These are phyloP conservation scores for Cynara cardunculus DNA, from an alignment of 129 eudicot genomes.

Conservation along the genomic window DNA sequence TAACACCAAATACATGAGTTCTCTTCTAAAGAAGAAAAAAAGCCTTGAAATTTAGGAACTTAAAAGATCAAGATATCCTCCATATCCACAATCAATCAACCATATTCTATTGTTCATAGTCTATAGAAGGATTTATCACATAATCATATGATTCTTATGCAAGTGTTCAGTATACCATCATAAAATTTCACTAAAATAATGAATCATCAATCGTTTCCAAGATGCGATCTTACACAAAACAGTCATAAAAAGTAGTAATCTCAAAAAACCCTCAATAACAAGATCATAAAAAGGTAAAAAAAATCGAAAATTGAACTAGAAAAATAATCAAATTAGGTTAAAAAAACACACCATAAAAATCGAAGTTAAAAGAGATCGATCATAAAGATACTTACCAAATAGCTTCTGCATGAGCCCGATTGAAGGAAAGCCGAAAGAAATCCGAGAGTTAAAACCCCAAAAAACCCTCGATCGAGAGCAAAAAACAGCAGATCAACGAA, in stretches of 20 bases:
- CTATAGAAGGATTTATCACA: neutral
- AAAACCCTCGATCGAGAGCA: slow-evolving; percentile 69
- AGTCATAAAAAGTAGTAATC: neutral
- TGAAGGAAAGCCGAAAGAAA: slow-evolving; percentile 29
- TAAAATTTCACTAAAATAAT: neutral
- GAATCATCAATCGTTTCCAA: neutral
- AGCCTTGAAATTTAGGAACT: neutral
- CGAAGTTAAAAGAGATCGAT: neutral
- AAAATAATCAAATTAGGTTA: neutral
- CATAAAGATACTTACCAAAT: slow-evolving; percentile 36
- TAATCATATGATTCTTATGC: neutral
- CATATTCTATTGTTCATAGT: neutral
- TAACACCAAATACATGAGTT: neutral
- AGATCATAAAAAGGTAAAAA: neutral
- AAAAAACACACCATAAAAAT: neutral
- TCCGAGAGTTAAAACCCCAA: slow-evolving; percentile 26
- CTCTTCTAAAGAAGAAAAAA: neutral
- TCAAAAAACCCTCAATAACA: neutral
- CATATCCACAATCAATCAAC: neutral
- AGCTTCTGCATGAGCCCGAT: slow-evolving; percentile 62
- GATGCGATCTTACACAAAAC: neutral
- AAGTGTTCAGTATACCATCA: neutral
- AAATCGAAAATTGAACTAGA: slow-evolving; percentile 7
- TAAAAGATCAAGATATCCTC: neutral
- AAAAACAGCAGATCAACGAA: slow-evolving; percentile 47